Evolutionary conservation across 1,284 basidiomycete genomes (phyloP).

Genomic region (Xerocomus nothofagi): DNA sequence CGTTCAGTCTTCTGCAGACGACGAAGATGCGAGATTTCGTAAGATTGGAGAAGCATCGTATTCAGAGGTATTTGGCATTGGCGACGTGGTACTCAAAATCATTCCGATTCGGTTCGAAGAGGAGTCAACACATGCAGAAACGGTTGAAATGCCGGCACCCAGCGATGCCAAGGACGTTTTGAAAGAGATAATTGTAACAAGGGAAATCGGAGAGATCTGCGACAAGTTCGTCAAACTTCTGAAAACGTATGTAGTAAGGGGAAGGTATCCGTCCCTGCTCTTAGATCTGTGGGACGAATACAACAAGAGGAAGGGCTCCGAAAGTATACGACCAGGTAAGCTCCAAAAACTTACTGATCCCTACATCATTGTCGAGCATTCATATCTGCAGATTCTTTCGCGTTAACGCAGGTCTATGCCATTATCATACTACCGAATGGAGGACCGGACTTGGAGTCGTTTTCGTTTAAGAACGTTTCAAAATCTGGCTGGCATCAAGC

Average conservation of each 20-base stretch:
- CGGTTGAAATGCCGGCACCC: slow-evolving; percentile 60
- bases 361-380: slow-evolving; percentile 6
- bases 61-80: slow-evolving; percentile 94
- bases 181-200: slow-evolving; percentile 87
- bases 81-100: slow-evolving; percentile 84
- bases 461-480: slow-evolving; percentile 53
- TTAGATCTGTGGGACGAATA: slow-evolving; percentile 88
- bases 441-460: slow-evolving; percentile 86
- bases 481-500: slow-evolving; percentile 81
- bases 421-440: slow-evolving; percentile 89
- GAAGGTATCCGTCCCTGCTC: slow-evolving; percentile 77
- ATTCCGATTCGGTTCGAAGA: slow-evolving; percentile 61
- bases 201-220: slow-evolving; percentile 71
- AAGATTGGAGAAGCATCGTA: slow-evolving; percentile 98
- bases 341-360: neutral
- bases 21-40: slow-evolving; percentile 44
- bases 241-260: slow-evolving; percentile 83
- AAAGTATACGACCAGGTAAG: slow-evolving; percentile 84
- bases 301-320: slow-evolving; percentile 67
- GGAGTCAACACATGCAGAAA: slow-evolving; percentile 13
- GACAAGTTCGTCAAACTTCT: slow-evolving; percentile 77
- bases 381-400: slow-evolving; percentile 62
- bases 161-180: slow-evolving; percentile 76
- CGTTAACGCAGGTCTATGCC: slow-evolving; percentile 76
- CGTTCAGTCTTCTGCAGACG: slow-evolving; percentile 38